Conservation (phyloP, 805 yeast species). For the Pichia scutulata region DNA sequence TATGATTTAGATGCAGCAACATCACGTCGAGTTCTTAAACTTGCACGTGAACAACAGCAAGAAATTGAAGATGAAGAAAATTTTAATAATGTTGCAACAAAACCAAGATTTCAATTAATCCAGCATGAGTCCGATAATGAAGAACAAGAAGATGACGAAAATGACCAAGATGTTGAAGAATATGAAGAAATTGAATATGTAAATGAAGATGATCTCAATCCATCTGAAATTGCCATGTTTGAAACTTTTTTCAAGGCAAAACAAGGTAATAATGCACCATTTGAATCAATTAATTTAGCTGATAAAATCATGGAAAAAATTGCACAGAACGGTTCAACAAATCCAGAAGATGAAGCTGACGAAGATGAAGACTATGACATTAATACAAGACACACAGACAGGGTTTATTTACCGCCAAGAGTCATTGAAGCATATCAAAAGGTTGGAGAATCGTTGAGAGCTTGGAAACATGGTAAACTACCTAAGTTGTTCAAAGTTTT, state of each 20-base stretch:
- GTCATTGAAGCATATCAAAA: constrained; percentile 92
- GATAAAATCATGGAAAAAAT: constrained; percentile 91
- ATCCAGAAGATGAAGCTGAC: constrained; percentile 20
- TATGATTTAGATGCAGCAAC: constrained; percentile 70
- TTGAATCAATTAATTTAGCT: constrained; percentile 62
- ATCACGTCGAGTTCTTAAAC: constrained; percentile 76
- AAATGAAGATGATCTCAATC: constrained; percentile 61
- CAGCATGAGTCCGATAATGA: constrained; percentile 31
- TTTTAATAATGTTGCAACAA: constrained; percentile 17
- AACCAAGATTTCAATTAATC: constrained; percentile 25
- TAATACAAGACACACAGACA: constrained; percentile 45
- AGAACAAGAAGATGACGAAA: constrained; percentile 18
- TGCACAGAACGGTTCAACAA: constrained; percentile 33
- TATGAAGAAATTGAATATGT: constrained; percentile 35
- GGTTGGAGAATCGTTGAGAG: constrained; percentile 77
- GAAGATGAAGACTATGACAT: constrained; percentile 17
- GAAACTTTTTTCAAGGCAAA: constrained; percentile 55
- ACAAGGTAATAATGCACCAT: constrained; percentile 17
- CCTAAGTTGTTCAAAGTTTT: constrained; percentile 95
- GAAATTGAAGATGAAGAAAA: constrained; percentile 72
- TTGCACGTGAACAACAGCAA: constrained; percentile 90
- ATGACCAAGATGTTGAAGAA: constrained; percentile 29
- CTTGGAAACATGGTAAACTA: constrained; percentile 91
- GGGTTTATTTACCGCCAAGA: constrained; percentile 87
- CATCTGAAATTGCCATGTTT: constrained; percentile 77